These are phyloP conservation scores for Senecio squalidus DNA, from an alignment of 140 eudicot genomes.

Conservation along the genomic window DNA sequence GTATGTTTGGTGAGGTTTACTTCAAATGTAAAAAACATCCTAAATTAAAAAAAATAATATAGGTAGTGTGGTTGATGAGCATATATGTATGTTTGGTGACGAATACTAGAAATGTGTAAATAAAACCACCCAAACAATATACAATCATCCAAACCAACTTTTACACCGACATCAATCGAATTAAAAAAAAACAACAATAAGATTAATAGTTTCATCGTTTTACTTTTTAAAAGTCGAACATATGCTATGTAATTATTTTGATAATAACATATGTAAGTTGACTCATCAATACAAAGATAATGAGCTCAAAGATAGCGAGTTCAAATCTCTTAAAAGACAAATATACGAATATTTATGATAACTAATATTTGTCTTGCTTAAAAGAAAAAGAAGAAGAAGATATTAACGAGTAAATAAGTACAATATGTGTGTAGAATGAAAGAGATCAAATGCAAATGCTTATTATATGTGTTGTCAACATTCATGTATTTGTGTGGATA, in stretches of 20 bases:
- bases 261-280: background rate
- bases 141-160: constrained; percentile 1
- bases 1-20: constrained; percentile 14
- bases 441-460: background rate
- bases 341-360: too few species aligned
- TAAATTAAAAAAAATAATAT: background rate
- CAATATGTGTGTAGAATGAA: background rate
- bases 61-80: background rate
- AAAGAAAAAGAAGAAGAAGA: background rate
- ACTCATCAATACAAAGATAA: too few species aligned
- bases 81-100: constrained; percentile 14
- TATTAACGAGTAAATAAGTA: background rate
- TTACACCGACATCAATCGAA: background rate
- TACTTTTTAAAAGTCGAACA: background rate
- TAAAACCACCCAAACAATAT: constrained; percentile 3
- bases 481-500: background rate
- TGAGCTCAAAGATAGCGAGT: too few species aligned
- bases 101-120: constrained; percentile 3
- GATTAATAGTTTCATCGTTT: background rate
- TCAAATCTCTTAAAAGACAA: too few species aligned
- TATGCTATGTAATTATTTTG: background rate
- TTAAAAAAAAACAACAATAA: background rate
- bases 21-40: background rate
- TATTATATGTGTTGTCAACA: background rate
- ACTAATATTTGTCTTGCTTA: too few species aligned